phyloP scores from a whole-genome alignment of 31 red algal genomes.

The Asparagopsis taxiformis region DNA sequence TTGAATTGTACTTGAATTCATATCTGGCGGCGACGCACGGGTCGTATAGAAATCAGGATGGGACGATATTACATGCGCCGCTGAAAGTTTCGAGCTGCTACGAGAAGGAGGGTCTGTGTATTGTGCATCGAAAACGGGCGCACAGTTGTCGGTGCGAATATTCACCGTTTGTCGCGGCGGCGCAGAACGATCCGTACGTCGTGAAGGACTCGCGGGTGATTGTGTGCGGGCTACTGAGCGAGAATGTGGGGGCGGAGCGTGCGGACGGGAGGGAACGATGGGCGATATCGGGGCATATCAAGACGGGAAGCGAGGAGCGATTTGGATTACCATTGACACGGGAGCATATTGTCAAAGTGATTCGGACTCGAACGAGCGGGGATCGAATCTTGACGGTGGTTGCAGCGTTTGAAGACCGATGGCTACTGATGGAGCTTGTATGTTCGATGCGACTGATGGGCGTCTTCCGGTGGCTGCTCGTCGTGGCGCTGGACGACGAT shows the following conservation, averaged over 20 bases:
- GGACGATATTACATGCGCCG: slow-evolving; percentile 92
- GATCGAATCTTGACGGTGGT: slow-evolving; percentile 31
- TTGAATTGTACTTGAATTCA: slow-evolving; percentile 89
- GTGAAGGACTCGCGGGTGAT: slow-evolving; percentile 50
- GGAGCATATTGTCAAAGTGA: slow-evolving; percentile 20
- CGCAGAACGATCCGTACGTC: slow-evolving; percentile 88
- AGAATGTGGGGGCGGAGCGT: slow-evolving; percentile 15
- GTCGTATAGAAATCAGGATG: slow-evolving; percentile 82
- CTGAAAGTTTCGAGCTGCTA: slow-evolving; percentile 86
- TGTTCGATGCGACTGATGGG: slow-evolving; percentile 80
- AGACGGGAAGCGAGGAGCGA: not conserved
- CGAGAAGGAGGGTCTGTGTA: slow-evolving; percentile 71
- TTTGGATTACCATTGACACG: slow-evolving; percentile 68
- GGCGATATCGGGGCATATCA: slow-evolving; percentile 18
- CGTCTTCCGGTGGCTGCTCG: slow-evolving; percentile 61
- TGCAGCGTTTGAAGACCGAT: slow-evolving; percentile 30
- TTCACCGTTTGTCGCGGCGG: slow-evolving; percentile 66
- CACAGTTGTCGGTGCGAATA: slow-evolving; percentile 90
- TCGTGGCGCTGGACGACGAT: slow-evolving; percentile 92
- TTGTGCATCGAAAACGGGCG: slow-evolving; percentile 71
- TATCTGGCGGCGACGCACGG: slow-evolving; percentile 82
- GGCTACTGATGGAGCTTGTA: slow-evolving; percentile 62
- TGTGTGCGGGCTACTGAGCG: slow-evolving; percentile 66
- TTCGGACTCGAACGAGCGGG: slow-evolving; percentile 17
- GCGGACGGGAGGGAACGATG: slow-evolving; percentile 8